Percentiles rank a stretch among this genome's conserved stretches.
These are phyloP conservation scores for Eucalyptus cladocalyx DNA, from an alignment of 345 rosid species.

Conservation along the genomic window DNA sequence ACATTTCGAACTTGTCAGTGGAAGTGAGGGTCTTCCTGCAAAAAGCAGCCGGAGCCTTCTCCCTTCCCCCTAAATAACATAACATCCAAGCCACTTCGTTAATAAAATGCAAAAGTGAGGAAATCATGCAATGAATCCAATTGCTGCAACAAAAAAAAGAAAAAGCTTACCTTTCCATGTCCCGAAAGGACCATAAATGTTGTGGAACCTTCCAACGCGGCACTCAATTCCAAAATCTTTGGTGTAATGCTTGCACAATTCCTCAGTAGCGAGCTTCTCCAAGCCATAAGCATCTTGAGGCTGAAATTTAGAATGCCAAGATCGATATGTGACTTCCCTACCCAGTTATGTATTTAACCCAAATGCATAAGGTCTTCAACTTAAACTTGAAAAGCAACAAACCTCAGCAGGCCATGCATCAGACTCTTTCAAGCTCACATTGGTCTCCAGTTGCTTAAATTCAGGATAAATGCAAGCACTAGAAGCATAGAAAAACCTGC, in stretches of 20 bases:
- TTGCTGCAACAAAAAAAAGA: not conserved
- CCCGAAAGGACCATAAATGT: slow-evolving; percentile 97
- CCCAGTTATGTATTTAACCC: not conserved
- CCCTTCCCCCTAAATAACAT: slow-evolving; percentile 69
- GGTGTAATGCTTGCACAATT: slow-evolving; percentile 93
- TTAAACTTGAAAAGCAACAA: not conserved
- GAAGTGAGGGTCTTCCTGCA: slow-evolving; percentile 86
- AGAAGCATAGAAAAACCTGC: slow-evolving; percentile 96
- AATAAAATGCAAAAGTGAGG: not conserved
- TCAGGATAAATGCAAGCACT: slow-evolving; percentile 99
- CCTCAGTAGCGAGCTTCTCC: slow-evolving; percentile 99
- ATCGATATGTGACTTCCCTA: not conserved
- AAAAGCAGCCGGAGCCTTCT: slow-evolving; percentile 99
- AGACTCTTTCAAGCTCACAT: slow-evolving; percentile 96
- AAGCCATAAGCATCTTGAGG: slow-evolving; percentile 99
- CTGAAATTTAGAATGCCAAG: slow-evolving; percentile 10
- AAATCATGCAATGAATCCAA: not conserved
- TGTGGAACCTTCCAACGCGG: slow-evolving; percentile 91
- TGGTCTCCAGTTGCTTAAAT: slow-evolving; percentile 95
- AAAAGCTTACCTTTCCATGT: slow-evolving; percentile 78
- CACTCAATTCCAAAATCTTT: slow-evolving; percentile 95
- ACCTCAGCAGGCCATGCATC: slow-evolving; percentile 99
- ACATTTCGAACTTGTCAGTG: slow-evolving; percentile 88
- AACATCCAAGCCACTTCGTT: not conserved
- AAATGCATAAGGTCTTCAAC: not conserved